A percentile compares a stretch with the other conserved stretches of the same genome.
Evolutionary conservation across 148 eudicot species (phyloP).

Genomic region (Diospyros kaki): DNA sequence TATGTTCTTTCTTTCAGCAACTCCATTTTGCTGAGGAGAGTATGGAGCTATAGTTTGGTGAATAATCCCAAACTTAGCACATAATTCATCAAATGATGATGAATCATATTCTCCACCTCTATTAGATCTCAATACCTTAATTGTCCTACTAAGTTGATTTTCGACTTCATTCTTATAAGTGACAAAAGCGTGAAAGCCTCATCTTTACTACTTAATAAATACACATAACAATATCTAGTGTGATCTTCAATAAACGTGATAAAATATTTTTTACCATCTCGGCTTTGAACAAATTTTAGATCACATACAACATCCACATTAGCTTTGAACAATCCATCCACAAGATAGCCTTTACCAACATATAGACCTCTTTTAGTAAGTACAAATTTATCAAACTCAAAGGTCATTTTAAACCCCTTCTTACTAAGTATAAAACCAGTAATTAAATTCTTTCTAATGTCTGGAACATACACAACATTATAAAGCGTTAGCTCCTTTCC

Average conservation of each 20-base stretch:
- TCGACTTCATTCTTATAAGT: background rate
- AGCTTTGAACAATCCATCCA: no score
- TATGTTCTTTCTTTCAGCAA: constrained; percentile 1
- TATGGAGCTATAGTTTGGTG: background rate
- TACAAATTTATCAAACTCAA: no score
- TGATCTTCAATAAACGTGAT: background rate
- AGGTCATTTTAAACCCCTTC: no score
- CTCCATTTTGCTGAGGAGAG: background rate
- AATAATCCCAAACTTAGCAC: constrained; percentile 1
- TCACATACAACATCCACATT: background rate
- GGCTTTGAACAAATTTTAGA: background rate
- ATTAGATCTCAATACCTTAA: no score
- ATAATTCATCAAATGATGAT: background rate
- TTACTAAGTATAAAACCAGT: no score
- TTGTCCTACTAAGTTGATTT: background rate
- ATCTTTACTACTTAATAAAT: background rate
- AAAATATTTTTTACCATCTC: constrained; percentile 10
- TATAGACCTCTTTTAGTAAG: no score
- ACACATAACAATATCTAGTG: background rate
- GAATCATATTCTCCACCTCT: no score
- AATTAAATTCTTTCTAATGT: no score
- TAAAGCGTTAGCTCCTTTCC: no score
- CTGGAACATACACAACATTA: no score
- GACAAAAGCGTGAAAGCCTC: background rate
- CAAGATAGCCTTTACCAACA: no score